phyloP scores from a whole-genome alignment of 106 monocot species.

The Phalaenopsis aphrodite region DNA sequence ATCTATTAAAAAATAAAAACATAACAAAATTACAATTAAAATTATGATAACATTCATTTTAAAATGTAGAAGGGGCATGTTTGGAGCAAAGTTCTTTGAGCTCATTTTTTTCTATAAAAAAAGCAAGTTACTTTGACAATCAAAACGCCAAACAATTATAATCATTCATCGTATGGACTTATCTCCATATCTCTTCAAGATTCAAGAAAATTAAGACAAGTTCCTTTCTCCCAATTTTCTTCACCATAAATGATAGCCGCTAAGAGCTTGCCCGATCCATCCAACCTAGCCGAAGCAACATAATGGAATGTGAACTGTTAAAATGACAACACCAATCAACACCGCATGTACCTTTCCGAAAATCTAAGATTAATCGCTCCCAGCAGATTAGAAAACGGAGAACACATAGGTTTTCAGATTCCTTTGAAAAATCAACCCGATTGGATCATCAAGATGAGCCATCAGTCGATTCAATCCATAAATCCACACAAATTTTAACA shows the following conservation, averaged over 20 bases:
- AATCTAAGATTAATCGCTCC: too few relatives aligned
- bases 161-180: background rate
- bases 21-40: too few relatives aligned
- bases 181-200: background rate
- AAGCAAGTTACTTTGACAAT: too few relatives aligned
- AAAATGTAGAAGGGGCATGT: too few relatives aligned
- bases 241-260: background rate
- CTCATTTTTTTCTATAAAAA: too few relatives aligned
- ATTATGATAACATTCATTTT: too few relatives aligned
- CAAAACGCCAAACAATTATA: too few relatives aligned
- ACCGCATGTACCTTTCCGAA: too few relatives aligned
- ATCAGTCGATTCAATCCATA: background rate
- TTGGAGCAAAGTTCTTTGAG: too few relatives aligned
- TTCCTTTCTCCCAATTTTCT: background rate
- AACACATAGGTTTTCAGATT: background rate
- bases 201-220: background rate
- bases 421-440: background rate
- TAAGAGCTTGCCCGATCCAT: too few relatives aligned
- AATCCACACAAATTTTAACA: background rate
- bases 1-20: too few relatives aligned
- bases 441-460: background rate
- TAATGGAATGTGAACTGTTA: background rate
- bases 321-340: background rate
- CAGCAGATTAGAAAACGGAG: too few relatives aligned
- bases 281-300: background rate